Evolutionary conservation across 331 rosid genomes (phyloP).

Genomic region (Quercus tomentella): DNA sequence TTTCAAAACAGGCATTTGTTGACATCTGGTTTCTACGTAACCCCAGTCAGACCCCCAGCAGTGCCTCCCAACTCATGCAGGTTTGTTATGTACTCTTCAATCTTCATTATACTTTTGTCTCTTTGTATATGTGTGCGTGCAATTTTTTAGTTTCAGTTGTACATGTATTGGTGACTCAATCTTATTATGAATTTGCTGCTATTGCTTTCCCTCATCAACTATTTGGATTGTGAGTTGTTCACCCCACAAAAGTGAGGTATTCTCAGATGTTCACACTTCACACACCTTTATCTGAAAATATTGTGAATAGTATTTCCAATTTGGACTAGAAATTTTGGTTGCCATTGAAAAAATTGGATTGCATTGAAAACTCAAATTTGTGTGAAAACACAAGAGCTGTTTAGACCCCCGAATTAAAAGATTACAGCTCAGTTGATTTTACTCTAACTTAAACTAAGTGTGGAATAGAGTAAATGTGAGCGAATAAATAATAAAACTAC

Average conservation of each 20-base stretch:
- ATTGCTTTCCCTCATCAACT: too few species aligned
- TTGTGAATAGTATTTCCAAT: not conserved
- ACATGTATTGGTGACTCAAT: too few species aligned
- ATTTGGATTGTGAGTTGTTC: too few species aligned
- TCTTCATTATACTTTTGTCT: not conserved
- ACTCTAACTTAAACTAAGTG: too few species aligned
- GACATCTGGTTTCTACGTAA: conserved; percentile 89
- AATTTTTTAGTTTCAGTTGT: not conserved
- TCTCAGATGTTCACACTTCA: not conserved
- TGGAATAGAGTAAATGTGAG: too few species aligned
- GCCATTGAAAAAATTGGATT: not conserved
- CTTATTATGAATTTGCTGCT: too few species aligned
- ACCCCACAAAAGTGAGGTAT: not conserved
- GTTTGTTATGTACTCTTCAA: conserved; percentile 28
- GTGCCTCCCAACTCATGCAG: conserved; percentile 98
- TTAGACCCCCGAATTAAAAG: too few species aligned
- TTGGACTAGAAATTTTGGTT: not conserved
- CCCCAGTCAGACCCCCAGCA: conserved; percentile 93
- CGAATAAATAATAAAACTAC: too few species aligned
- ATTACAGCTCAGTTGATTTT: too few species aligned
- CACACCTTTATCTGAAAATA: not conserved
- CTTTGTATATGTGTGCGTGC: not conserved
- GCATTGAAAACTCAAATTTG: too few species aligned
- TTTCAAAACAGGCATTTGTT: conserved; percentile 61
- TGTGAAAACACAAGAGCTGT: too few species aligned